These are phyloP conservation scores for Russula vinacea DNA, from an alignment of 768 basidiomycete genomes.

Conservation along the genomic window DNA sequence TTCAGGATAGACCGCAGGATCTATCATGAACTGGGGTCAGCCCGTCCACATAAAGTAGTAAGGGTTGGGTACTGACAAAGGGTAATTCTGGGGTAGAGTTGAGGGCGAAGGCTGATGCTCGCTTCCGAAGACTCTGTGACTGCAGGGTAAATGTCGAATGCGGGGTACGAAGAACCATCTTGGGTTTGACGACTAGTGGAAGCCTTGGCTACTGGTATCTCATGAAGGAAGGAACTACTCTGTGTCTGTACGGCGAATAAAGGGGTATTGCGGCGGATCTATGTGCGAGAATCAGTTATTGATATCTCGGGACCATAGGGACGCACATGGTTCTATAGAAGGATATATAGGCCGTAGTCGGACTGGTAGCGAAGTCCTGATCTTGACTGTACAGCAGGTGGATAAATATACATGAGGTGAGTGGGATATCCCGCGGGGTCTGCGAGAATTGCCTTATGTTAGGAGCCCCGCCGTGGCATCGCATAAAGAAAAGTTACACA, in stretches of 20 bases:
- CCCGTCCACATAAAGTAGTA: neutral
- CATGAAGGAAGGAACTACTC: neutral
- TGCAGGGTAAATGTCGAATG: conserved; percentile 17
- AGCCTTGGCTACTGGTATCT: neutral
- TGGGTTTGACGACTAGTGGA: neutral
- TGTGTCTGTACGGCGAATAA: conserved; percentile 1
- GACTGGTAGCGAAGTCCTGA: neutral
- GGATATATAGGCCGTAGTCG: conserved; percentile 8
- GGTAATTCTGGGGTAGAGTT: conserved; percentile 12
- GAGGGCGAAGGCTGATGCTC: neutral
- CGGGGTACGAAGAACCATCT: conserved; percentile 10
- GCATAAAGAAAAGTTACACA: conserved; percentile 15
- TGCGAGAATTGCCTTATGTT: neutral
- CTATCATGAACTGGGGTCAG: conserved; percentile 14
- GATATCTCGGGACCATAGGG: neutral
- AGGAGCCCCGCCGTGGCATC: neutral
- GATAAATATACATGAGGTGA: conserved; percentile 18
- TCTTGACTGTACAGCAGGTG: neutral
- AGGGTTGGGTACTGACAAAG: conserved; percentile 14
- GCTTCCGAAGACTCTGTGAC: neutral
- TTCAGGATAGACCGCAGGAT: conserved; percentile 23
- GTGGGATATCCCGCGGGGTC: conserved; percentile 20
- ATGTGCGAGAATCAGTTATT: neutral
- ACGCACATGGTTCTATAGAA: conserved; percentile 16
- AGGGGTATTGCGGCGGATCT: conserved; percentile 17